A percentile compares a stretch with the other conserved stretches of the same genome.
phyloP scores from a whole-genome alignment of 192 early-diverging fungal genomes.

The Pilaira anomala region DNA sequence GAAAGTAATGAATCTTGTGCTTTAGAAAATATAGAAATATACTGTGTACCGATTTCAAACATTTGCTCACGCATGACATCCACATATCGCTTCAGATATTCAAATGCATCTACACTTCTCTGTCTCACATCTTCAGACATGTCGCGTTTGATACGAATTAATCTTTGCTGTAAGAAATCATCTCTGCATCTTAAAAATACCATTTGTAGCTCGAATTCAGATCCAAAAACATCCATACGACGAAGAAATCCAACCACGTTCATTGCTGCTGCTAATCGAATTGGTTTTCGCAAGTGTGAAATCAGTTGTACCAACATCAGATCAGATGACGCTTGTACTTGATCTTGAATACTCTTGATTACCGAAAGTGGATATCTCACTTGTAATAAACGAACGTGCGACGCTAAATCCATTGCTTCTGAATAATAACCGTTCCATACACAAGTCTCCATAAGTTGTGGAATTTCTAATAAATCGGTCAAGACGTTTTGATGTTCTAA shows the following conservation, averaged over 20 bases:
- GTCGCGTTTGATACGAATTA: slow-evolving; percentile 43
- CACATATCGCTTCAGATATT: slow-evolving; percentile 71
- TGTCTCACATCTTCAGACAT: slow-evolving; percentile 5
- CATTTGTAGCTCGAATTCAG: slow-evolving; percentile 66
- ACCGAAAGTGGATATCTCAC: slow-evolving; percentile 54
- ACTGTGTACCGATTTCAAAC: slow-evolving; percentile 81
- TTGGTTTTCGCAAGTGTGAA: slow-evolving; percentile 60
- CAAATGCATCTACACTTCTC: slow-evolving; percentile 42
- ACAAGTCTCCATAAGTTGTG: slow-evolving; percentile 77
- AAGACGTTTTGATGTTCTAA: slow-evolving; percentile 54
- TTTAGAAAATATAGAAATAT: slow-evolving; percentile 66
- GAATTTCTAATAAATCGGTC: slow-evolving; percentile 74
- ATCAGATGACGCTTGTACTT: slow-evolving; percentile 58
- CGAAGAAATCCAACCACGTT: slow-evolving; percentile 77
- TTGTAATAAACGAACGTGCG: slow-evolving; percentile 58
- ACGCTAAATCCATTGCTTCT: slow-evolving; percentile 77
- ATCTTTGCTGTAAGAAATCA: slow-evolving; percentile 51
- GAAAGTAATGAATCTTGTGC: slow-evolving; percentile 49
- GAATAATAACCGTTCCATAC: slow-evolving; percentile 78
- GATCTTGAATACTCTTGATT: slow-evolving; percentile 56
- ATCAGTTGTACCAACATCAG: slow-evolving; percentile 72
- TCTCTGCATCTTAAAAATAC: slow-evolving; percentile 72
- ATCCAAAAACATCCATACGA: slow-evolving; percentile 60
- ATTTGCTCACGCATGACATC: slow-evolving; percentile 77
- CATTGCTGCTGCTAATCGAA: slow-evolving; percentile 74